These are phyloP conservation scores for Colletotrichum limetticola DNA, from an alignment of 2,329 filamentous ascomycete genomes.

Conservation along the genomic window DNA sequence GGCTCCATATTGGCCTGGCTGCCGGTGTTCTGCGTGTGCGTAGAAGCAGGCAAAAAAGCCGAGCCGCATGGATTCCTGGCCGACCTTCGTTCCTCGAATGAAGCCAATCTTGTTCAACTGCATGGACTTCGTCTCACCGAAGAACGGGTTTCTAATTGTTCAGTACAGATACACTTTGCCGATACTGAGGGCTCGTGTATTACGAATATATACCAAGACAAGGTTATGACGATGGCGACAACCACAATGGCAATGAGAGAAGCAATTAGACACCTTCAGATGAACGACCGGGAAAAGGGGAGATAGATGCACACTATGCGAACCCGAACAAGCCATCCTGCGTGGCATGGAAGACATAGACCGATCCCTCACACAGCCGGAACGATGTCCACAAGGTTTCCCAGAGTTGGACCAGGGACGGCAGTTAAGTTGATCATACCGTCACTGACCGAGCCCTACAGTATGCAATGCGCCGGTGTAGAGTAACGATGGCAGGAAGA, in stretches of 20 bases:
- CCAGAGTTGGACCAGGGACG: background rate
- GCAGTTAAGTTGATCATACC: conserved; percentile 20
- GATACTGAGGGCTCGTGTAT: background rate
- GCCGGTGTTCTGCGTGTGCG: background rate
- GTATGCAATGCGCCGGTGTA: background rate
- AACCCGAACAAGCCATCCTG: background rate
- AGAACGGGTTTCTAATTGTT: background rate
- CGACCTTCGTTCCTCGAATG: background rate
- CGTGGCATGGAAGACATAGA: background rate
- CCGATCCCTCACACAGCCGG: background rate
- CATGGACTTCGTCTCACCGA: conserved; percentile 18
- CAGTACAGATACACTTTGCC: background rate
- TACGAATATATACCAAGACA: background rate
- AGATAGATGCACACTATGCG: background rate
- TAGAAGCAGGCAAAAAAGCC: conserved; percentile 16
- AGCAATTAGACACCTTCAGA: background rate
- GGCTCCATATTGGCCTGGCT: conserved; percentile 11
- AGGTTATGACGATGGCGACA: background rate
- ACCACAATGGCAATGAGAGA: background rate
- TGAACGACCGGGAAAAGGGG: background rate
- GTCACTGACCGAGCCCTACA: conserved; percentile 5
- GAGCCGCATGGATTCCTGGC: conserved; percentile 11
- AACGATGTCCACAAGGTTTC: background rate
- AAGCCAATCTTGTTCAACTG: conserved; percentile 19
- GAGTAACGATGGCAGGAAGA: background rate